phyloP scores from a whole-genome alignment of 352 stramenopile species.

The Aphanomyces invadans region DNA sequence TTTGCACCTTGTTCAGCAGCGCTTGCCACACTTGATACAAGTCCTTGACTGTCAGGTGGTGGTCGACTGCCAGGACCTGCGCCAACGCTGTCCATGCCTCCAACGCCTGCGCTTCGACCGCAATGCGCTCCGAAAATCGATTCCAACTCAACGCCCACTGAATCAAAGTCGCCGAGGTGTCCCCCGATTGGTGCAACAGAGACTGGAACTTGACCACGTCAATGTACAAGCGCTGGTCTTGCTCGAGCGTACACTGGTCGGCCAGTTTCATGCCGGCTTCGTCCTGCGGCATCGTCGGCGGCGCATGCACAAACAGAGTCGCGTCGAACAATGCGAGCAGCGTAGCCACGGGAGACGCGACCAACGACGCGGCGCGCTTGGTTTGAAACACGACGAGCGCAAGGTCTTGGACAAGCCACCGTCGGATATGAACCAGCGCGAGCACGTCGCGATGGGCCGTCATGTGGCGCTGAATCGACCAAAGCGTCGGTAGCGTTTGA shows the following conservation, averaged over 20 bases:
- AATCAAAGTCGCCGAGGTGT: conserved; percentile 37
- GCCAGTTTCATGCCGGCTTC: neutral
- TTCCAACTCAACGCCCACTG: conserved; percentile 82
- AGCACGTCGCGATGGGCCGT: conserved; percentile 1
- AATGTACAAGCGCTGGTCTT: conserved; percentile 41
- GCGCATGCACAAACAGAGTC: neutral
- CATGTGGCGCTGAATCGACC: neutral
- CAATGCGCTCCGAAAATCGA: conserved; percentile 73
- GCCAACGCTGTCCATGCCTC: conserved; percentile 70
- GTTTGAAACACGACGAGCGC: conserved; percentile 27
- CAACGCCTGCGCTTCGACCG: conserved; percentile 65
- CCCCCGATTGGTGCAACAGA: neutral
- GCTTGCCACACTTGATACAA: conserved; percentile 55
- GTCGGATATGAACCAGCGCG: conserved; percentile 60
- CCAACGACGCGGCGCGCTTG: neutral
- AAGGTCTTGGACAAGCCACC: conserved; percentile 77
- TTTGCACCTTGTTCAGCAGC: conserved; percentile 54
- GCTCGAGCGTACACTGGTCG: conserved; percentile 12
- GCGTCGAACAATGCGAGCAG: conserved; percentile 5
- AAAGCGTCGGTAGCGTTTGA: conserved; percentile 12
- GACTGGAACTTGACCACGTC: conserved; percentile 35
- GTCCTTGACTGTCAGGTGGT: conserved; percentile 55
- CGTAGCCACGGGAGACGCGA: neutral
- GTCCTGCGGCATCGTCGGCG: neutral
- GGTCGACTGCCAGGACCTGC: conserved; percentile 73